phyloP scores from a whole-genome alignment of 1,284 basidiomycete species.

The Polyporus tsugae region DNA sequence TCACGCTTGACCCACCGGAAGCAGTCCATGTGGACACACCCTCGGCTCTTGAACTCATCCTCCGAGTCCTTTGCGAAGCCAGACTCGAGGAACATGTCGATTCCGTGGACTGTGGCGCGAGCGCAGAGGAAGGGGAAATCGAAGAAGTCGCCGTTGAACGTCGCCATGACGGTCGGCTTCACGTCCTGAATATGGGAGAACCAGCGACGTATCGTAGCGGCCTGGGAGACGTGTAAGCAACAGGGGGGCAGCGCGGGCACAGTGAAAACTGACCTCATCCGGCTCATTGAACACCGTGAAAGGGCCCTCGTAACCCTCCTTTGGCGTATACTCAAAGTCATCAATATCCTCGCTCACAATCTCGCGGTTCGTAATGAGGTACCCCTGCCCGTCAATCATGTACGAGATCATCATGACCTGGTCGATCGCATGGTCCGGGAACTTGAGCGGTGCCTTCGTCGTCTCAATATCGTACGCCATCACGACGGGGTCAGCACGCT shows the following conservation, averaged over 20 bases:
- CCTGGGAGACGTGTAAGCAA: slow-evolving; percentile 48
- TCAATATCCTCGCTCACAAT: slow-evolving; percentile 98
- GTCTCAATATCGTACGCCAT: slow-evolving; percentile 99
- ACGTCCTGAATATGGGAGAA: slow-evolving; percentile 94
- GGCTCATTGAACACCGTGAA: slow-evolving; percentile 97
- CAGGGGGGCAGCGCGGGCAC: not conserved
- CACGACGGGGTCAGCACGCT: slow-evolving; percentile 98
- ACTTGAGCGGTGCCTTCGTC: slow-evolving; percentile 98
- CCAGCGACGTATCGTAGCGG: slow-evolving; percentile 85
- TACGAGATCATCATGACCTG: slow-evolving; percentile 99
- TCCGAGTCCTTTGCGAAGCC: slow-evolving; percentile 94
- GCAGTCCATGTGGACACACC: slow-evolving; percentile 99
- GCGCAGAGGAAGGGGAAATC: slow-evolving; percentile 99
- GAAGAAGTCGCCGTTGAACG: slow-evolving; percentile 99
- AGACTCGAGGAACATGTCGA: slow-evolving; percentile 96
- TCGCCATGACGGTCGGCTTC: slow-evolving; percentile 96
- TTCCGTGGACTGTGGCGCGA: slow-evolving; percentile 87
- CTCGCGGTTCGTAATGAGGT: slow-evolving; percentile 97
- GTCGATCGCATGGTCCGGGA: slow-evolving; percentile 95
- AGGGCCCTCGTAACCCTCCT: slow-evolving; percentile 97
- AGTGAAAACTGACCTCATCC: slow-evolving; percentile 74
- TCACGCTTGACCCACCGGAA: slow-evolving; percentile 99
- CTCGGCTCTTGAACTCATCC: slow-evolving; percentile 94
- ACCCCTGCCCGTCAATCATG: slow-evolving; percentile 97
- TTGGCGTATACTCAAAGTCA: slow-evolving; percentile 99